Conservation (phyloP, 2,329 filamentous ascomycete genomes). For the Arthrobotrys musiformis region DNA sequence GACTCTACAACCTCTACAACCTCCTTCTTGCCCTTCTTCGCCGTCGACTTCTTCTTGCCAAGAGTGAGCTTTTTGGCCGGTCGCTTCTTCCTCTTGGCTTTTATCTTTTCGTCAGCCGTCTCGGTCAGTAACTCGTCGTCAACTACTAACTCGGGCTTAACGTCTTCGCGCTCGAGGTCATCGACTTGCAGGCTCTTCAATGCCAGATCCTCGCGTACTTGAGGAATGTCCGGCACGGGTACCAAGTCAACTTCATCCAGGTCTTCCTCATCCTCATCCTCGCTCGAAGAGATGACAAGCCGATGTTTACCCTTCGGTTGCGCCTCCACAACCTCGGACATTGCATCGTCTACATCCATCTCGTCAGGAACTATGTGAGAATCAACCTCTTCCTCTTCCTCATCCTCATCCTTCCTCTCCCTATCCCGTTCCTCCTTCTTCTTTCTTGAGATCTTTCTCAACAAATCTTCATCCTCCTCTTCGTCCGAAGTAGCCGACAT, state of each 20-base stretch:
- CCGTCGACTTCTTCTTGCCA: constrained; percentile 66
- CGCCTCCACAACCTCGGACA: constrained; percentile 65
- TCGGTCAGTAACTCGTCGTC: constrained; percentile 64
- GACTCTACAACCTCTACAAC: constrained; percentile 64
- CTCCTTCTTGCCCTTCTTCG: constrained; percentile 53
- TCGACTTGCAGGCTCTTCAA: constrained; percentile 41
- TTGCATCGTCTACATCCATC: constrained; percentile 72
- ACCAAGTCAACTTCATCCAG: constrained; percentile 58
- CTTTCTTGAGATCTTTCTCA: constrained; percentile 34
- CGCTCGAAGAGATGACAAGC: constrained; percentile 61
- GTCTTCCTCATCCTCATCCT: constrained; percentile 60
- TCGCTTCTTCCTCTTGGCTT: constrained; percentile 58
- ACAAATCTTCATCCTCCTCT: constrained; percentile 56
- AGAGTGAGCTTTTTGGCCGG: constrained; percentile 67
- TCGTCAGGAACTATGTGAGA: constrained; percentile 29
- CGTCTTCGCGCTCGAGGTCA: constrained; percentile 29
- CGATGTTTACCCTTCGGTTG: constrained; percentile 41
- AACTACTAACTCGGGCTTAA: constrained; percentile 62
- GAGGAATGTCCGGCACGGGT: constrained; percentile 48
- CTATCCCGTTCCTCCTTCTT: constrained; percentile 40
- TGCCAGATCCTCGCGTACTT: constrained; percentile 40
- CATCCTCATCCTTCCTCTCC: constrained; percentile 38
- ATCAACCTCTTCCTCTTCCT: constrained; percentile 3
- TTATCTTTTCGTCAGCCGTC: constrained; percentile 58
- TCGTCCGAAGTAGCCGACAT: constrained; percentile 58